Base-by-base conservation (phyloP, 257 asterid genomes). In the Thymus mandschuricus region DNA sequence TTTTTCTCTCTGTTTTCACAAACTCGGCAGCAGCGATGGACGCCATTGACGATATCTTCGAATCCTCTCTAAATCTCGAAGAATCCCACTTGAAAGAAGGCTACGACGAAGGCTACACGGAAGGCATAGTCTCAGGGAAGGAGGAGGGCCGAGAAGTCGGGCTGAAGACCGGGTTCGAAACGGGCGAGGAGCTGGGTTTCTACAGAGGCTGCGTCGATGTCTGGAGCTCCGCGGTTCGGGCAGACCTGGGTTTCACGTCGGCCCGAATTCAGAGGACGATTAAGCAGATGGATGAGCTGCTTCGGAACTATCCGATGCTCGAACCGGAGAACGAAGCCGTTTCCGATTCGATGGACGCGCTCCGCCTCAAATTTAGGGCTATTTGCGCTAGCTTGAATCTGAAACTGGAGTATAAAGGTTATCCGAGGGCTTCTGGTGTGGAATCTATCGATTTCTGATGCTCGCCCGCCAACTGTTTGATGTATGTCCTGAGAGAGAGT, bases 171-270 rank as follows among this genome's bases (percentile, higher is more conserved):
- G 92, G 96, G 60, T 92, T 86, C 46, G 79, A 86, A 79, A 71
- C 74, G 15, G 96, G 97, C 49, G 83, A 84, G 50, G 90, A 88
- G 71, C 66, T 86, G 75, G 97, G 96, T 28, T 83, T 87, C 34
- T 85, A 84, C 76, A 84, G 90, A 61, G 88, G 94, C 35, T 80
- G 88, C 63, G 55, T 86, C 70, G 87, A 76, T n/a, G 57, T 80
- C 0, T 85, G 94, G 92, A 83, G 15, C 78, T 86, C 91, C 5
- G 84, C 85, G 12, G 66, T 85, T 29, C 84, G 70, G 70, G 76
- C 77, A n/a, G 87, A 90, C 45, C 86, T 84, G 55, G 55, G 62
- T 60, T 85, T 73, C 66, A 40, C 84, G 3, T 85, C 88, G 1
- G 35, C 77, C 9, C 66, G 94, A 27, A 78, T 81, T 13, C 79